Evolutionary conservation across 805 yeast genomes (phyloP), one percentile per base, ranked within the genome.

Genomic region (Pichia scutulata): DNA sequence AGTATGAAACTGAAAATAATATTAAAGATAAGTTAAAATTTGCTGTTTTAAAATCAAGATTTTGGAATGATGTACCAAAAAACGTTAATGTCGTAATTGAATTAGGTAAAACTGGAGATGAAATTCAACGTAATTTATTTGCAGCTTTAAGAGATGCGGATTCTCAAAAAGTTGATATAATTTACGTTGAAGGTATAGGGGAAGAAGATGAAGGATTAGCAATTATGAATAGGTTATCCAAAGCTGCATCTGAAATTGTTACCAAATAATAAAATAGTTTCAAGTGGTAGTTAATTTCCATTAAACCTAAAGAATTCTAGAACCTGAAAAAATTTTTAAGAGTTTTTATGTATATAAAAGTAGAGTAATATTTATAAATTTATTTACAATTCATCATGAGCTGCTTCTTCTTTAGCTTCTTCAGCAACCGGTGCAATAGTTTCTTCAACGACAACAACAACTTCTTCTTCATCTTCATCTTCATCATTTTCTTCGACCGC

Each of bases 201-300:
- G 89, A 86, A 55, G 68, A 72, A 1, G 76, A 84, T 48, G 93
- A 89, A 61, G 99, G 99, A 0, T 72, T 90, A 50, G 99, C 99
- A 0, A 84, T 93, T 37, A 92, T 93, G 97, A 93, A 93, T 64
- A 70, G 99, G 58, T 70, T 92, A 30, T 73, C 76, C 36, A 90
- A 90, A 64, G 97, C 97, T 4, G 95, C 97, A 0, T 68, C 77
- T 7, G 77, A 74, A 39, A 62, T 59, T 1, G 55, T 66, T 6
- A 44, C 13, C 8, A 36, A 33, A 22, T 23, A 39, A 33, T 18
- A 28, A 19, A 39, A 18, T 13, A n/a, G 36, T 13, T 30, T 30
- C 14, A 9, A 26, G 12, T 9, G 12, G 28, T 26, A 9, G 3
- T 30, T 30, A 13, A 13, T 30, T 30, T 30, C 14, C 14, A 12